Evolutionary conservation across 1,139 yeast genomes (phyloP), one percentile per base, ranked within the genome.

Genomic region (Geotrichum aggregatum): DNA sequence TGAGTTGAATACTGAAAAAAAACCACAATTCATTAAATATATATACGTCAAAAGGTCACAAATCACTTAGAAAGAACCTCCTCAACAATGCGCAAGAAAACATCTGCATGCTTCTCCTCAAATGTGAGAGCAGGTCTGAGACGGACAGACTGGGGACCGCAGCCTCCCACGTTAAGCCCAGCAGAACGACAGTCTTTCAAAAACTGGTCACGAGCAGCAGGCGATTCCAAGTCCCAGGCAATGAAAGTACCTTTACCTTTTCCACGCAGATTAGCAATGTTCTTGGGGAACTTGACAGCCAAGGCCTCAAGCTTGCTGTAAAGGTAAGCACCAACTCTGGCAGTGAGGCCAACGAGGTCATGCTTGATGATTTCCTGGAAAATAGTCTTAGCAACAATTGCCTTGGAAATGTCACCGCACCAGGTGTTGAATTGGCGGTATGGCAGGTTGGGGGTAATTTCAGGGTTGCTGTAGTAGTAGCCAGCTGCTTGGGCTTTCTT

Each of bases 391-490:
- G 91, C 84, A 65, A 86, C 76, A 61, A 84, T 72, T 64, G 86
- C 79, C 72, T 84, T 81, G 56, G 88, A 82, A 66, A 92, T 89
- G 74, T 85, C 95, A 62, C 95, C 95, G 70, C 91, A 84, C 95
- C 95, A 85, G 56, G 95, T 85, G 79, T 85, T 85, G 77, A 85
- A 85, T 75, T 85, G 92, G 70, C 94, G 82, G 76, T 83, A 85
- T 45, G 94, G 80, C 67, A 74, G 64, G 67, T 79, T 76, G 60
- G 95, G 95, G 58, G 83, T 76, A 58, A 86, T 71, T 59, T 80
- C 83, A 38, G 84, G 80, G 72, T 82, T 79, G 62, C 78, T 78
- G 78, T 81, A 86, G 76, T 77, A 85, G 78, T 82, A 86, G 52
- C 95, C 95, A 39, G 94, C 92, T 40, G 89, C 81, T 73, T 86